Percentiles rank a stretch among this genome's conserved stretches.
Conservation (phyloP, 148 eudicot species). For the Amaranthus cruentus region DNA sequence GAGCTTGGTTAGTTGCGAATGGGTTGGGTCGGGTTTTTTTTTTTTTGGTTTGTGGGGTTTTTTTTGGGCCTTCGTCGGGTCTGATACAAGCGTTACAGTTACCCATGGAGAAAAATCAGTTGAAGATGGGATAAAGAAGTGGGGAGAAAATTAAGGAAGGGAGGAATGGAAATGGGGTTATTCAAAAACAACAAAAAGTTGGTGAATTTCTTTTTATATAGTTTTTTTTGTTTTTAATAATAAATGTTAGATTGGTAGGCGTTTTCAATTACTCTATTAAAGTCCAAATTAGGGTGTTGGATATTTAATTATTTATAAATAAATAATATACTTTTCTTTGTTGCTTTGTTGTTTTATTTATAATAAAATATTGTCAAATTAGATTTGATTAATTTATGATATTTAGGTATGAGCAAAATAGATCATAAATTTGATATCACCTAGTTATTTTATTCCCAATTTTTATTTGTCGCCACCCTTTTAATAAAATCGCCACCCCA, state of each 20-base stretch:
- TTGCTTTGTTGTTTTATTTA: not conserved
- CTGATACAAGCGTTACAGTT: slow-evolving; percentile 55
- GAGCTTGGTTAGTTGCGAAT: slow-evolving; percentile 32
- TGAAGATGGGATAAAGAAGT: not conserved
- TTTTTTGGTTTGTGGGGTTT: slow-evolving; percentile 20
- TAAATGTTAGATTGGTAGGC: slow-evolving; percentile 24
- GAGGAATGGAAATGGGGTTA: slow-evolving; percentile 20
- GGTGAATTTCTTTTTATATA: slow-evolving; percentile 11
- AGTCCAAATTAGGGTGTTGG: slow-evolving; percentile 16
- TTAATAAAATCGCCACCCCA: too few species aligned
- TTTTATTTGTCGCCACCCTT: too few species aligned
- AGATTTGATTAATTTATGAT: too few species aligned
- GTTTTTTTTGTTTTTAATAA: not conserved
- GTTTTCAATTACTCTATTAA: not conserved
- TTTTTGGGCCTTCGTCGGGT: slow-evolving; percentile 28
- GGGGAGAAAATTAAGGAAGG: slow-evolving; percentile 19
- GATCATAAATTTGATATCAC: too few species aligned
- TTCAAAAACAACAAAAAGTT: slow-evolving; percentile 19
- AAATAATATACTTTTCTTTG: not conserved
- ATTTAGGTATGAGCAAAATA: too few species aligned
- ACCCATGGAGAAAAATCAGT: slow-evolving; percentile 38
- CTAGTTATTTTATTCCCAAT: too few species aligned
- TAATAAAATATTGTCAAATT: not conserved
- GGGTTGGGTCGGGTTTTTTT: slow-evolving; percentile 46
- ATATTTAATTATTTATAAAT: not conserved